These are phyloP conservation scores for Ogataea minuta DNA, from an alignment of 805 yeast genomes.

Conservation along the genomic window DNA sequence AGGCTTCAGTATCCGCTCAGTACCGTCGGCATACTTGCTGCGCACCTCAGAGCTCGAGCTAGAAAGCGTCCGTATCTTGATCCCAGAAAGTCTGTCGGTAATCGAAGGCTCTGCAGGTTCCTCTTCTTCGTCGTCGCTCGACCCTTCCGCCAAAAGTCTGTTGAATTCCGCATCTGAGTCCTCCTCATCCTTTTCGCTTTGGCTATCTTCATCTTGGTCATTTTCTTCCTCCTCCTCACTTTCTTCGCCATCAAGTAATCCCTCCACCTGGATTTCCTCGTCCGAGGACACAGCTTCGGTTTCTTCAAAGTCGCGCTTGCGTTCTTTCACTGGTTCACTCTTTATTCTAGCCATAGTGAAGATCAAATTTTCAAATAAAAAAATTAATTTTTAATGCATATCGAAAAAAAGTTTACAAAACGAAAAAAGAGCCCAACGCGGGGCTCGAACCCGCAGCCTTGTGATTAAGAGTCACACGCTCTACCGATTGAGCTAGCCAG, in stretches of 20 bases:
- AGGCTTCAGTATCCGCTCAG: slow-evolving; percentile 73
- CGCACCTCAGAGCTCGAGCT: slow-evolving; percentile 35
- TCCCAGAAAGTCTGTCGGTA: slow-evolving; percentile 53
- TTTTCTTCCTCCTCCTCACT: slow-evolving; percentile 26
- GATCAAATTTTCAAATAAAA: slow-evolving; percentile 10
- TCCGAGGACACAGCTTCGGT: slow-evolving; percentile 22
- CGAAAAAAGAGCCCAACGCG: slow-evolving; percentile 25
- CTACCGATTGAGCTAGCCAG: slow-evolving; percentile 31
- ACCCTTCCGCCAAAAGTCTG: slow-evolving; percentile 47
- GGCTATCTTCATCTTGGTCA: slow-evolving; percentile 23
- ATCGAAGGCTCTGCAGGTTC: slow-evolving; percentile 56
- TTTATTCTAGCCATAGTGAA: slow-evolving; percentile 7
- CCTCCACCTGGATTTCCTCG: slow-evolving; percentile 28
- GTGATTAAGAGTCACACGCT: slow-evolving; percentile 31
- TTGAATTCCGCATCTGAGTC: slow-evolving; percentile 67
- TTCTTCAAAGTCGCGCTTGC: slow-evolving; percentile 15
- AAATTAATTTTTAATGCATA: slow-evolving; percentile 6
- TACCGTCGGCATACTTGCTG: slow-evolving; percentile 72
- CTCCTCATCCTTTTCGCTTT: slow-evolving; percentile 33
- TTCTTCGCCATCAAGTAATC: slow-evolving; percentile 44
- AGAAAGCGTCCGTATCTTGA: slow-evolving; percentile 47
- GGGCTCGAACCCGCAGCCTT: slow-evolving; percentile 31
- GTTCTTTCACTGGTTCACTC: slow-evolving; percentile 5
- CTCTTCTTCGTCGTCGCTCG: slow-evolving; percentile 43
- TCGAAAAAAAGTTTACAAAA: slow-evolving; percentile 2